These are phyloP conservation scores for Aspergillus ruber DNA, from an alignment of 2,329 filamentous ascomycete genomes.

Conservation along the genomic window DNA sequence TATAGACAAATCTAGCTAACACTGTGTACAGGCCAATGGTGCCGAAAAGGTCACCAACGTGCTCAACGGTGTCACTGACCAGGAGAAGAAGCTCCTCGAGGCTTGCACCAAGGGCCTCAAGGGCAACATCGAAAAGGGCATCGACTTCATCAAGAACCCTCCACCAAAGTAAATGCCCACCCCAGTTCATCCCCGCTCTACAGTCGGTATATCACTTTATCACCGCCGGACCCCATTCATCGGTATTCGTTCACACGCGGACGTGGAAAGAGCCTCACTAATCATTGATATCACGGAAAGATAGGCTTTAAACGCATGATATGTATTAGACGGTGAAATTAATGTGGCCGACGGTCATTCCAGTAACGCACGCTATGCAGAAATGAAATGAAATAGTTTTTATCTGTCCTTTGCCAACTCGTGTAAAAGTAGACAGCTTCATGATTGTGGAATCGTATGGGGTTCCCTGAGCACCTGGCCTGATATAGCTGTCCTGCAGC, in stretches of 20 bases:
- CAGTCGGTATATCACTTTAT: slow-evolving; percentile 14
- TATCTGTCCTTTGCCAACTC: not conserved
- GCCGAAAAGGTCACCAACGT: slow-evolving; percentile 80
- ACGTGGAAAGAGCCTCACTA: slow-evolving; percentile 28
- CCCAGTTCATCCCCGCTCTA: slow-evolving; percentile 17
- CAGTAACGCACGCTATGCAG: slow-evolving; percentile 11
- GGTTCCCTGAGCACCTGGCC: not conserved
- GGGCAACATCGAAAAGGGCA: slow-evolving; percentile 90
- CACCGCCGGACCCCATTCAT: slow-evolving; percentile 6
- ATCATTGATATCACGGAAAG: slow-evolving; percentile 31
- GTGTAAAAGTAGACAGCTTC: slow-evolving; percentile 2
- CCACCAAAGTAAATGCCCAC: slow-evolving; percentile 70
- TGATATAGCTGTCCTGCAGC: not conserved
- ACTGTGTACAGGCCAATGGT: slow-evolving; percentile 61
- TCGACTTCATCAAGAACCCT: slow-evolving; percentile 81
- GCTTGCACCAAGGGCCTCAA: slow-evolving; percentile 71
- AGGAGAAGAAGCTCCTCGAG: slow-evolving; percentile 82
- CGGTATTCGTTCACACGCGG: slow-evolving; percentile 10
- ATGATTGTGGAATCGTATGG: not conserved
- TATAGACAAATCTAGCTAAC: slow-evolving; percentile 20
- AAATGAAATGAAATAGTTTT: not conserved
- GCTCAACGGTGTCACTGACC: slow-evolving; percentile 67
- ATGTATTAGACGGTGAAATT: slow-evolving; percentile 18
- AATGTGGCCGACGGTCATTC: slow-evolving; percentile 13
- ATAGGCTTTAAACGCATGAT: slow-evolving; percentile 38